Evolutionary conservation across 1,284 basidiomycete species (phyloP), one percentile per base, ranked within the genome.

Genomic region (Leccinum pallidistipes): DNA sequence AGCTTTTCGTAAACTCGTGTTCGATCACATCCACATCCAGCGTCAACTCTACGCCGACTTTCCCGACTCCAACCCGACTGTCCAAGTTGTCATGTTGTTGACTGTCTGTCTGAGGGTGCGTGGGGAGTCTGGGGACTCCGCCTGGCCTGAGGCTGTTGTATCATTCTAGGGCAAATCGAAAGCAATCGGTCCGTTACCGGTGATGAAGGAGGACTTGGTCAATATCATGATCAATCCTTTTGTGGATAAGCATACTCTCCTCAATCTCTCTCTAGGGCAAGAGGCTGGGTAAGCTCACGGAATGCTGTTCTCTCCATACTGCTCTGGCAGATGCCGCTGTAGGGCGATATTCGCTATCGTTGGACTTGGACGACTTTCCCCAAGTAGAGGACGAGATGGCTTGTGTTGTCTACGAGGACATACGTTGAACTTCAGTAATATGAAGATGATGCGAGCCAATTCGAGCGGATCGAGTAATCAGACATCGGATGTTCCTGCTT

Each of bases 1-100:
- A 91, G 89, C 81, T 86, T 14, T 91, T 91, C 75, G 73, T 85
- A 64, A 83, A 80, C 58, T 87, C 87, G 1, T 85, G 89, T 61
- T 86, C 86, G 7, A 81, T 91, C 64, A 84, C 81, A 24, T 78
- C 74, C 38, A 56, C 74, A 18, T 72, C 75, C 56, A 84, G 38
- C 81, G 84, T 43, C 81, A 83, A 56, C 79, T 91, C 43, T 86
- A 83, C 69, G 70, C 75, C 51, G 87, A 91, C 69, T 91, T 87
- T 69, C 86, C 87, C 18, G 83, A 81, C 45, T 67, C 78, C 12
- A 81, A 89, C 66, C 78, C 80, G 27, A 78, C 78, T 55, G 86
- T 86, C 62, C 85, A 88, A 53, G 80, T 87, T 21, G 88, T 89
- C 59, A 81, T 91, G 68, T 78, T 90, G 12, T 77, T 88, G 55